A percentile compares a stretch with the other conserved stretches of the same genome.
Conservation (phyloP, 441 rosid genomes). For the Adansonia rubrostipa region DNA sequence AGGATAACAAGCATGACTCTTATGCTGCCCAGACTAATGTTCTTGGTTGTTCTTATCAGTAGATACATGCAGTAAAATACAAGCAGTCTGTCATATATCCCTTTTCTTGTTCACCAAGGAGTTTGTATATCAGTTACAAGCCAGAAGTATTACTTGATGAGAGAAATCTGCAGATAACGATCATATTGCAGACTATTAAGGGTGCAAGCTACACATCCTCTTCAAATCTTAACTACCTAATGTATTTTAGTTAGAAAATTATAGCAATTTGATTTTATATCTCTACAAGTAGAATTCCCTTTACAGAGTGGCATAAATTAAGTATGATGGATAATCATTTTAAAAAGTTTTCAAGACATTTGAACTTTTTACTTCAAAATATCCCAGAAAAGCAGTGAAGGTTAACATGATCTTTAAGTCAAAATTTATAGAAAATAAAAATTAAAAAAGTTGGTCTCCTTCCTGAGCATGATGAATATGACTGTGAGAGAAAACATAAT, state of each 20-base stretch:
- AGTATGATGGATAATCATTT: not conserved
- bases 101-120: constrained; percentile 12
- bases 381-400: not conserved
- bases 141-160: not conserved
- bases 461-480: constrained; percentile 5
- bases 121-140: not conserved
- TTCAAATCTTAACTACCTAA: constrained; percentile 3
- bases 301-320: not conserved
- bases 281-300: not conserved
- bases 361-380: constrained; percentile 1
- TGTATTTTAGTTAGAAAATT: not conserved
- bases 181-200: constrained; percentile 13
- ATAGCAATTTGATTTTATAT: constrained; percentile 13
- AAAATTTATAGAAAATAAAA: not conserved
- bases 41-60: not conserved
- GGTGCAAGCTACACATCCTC: not conserved
- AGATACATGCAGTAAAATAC: not conserved
- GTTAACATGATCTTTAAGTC: not conserved
- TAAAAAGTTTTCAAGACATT: not conserved
- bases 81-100: not conserved
- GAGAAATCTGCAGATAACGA: constrained; percentile 5
- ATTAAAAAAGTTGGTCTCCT: not conserved
- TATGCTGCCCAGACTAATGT: not conserved
- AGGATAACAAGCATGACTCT: not conserved
- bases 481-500: constrained; percentile 7